Base-by-base conservation (phyloP, 2,329 filamentous ascomycete genomes). In the Aspergillus fumigatus region DNA sequence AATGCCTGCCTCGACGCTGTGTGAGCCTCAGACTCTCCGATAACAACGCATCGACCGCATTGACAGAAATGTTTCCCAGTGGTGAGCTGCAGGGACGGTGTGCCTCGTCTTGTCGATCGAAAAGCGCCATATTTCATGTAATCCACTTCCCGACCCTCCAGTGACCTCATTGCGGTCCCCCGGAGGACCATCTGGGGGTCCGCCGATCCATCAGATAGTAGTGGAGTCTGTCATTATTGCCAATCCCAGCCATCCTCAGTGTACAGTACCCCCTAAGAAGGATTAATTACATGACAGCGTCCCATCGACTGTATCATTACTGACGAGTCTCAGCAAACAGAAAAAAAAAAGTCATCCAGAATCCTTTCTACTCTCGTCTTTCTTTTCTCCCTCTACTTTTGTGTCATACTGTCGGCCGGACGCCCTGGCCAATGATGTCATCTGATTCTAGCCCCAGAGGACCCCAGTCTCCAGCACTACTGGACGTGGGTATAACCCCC, bases 161-260 rank as follows among this genome's bases (percentile, higher is more conserved):
- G 60, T 63, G 60, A 64, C 62, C 61, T 63, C 62, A 63, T 62
- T 51, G 47, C 38, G 52, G 51, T 55, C 52, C 50, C 54, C 52
- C 45, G 29, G 48, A 57, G 51, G 55, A 47, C 56, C 51, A 50
- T 59, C 56, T 41, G 54, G 58, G 51, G 55, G 51, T 50, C 45
- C 54, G 32, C 54, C 41, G 56, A 45, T 51, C 59, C 49, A 59
- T 52, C 38, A 59, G 57, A 48, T 48, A 53, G 53, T 56, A 51
- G 59, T 51, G 56, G 41, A 51, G 40, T 43, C 51, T 51, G 49
- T 59, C 51, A 53, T 56, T 21, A 43, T 43, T 43, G 14, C 40
- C 40, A 21, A 19, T 62, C 54, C 60, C 59, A 55, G 54, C 56
- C 51, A 54, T 48, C 45, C 50, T 59, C 48, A 17, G 14, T 21